phyloP scores from a whole-genome alignment of 371 early-diverging fungal genomes.

The Dentiscutata heterogama region DNA sequence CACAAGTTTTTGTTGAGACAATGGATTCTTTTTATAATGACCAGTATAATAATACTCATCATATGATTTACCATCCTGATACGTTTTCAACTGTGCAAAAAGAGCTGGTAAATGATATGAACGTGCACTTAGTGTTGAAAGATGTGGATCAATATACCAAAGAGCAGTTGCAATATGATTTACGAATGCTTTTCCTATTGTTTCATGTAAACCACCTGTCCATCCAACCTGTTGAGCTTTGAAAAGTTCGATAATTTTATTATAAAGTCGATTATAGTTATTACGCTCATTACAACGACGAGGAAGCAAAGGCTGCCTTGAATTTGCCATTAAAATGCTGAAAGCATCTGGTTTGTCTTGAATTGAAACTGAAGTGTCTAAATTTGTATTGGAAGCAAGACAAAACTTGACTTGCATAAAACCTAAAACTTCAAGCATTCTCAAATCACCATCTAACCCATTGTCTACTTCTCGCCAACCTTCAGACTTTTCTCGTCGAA shows the following conservation, averaged over 20 bases:
- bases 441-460: neutral
- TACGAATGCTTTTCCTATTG: neutral
- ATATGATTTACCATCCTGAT: neutral
- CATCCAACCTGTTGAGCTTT: neutral
- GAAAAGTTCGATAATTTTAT: constrained; percentile 9
- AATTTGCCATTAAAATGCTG: neutral
- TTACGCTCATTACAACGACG: neutral
- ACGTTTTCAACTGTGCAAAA: neutral
- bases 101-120: neutral
- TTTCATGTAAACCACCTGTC: neutral
- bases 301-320: neutral
- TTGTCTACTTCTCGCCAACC: neutral
- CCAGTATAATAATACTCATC: neutral
- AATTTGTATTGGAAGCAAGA: neutral
- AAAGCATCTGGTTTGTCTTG: neutral
- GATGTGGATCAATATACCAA: neutral
- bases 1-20: neutral
- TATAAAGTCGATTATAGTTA: neutral
- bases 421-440: neutral
- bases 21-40: neutral
- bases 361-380: neutral
- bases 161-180: neutral
- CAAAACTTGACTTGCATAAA: constrained; percentile 16
- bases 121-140: neutral
- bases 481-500: neutral